Evolutionary conservation across 83 land plant species (phyloP), one percentile per base, ranked within the genome.

Genomic region (Thuja plicata): DNA sequence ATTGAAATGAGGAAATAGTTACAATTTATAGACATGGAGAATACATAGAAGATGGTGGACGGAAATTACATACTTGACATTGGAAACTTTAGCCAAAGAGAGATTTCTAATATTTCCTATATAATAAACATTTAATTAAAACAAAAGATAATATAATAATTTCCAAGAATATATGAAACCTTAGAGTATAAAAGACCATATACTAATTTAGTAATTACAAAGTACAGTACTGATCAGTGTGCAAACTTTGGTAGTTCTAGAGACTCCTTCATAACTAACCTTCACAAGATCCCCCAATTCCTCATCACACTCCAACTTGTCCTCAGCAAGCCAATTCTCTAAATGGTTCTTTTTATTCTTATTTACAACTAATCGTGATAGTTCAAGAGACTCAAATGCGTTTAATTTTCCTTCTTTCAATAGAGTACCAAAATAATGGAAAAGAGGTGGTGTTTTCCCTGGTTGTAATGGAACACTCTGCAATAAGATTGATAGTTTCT

Each of bases 401-500:
- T 98, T 98, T 12, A 98, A 93, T 90, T 96, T 97, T 48, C 99
- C 99, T 91, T 89, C 94, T 0, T 99, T 98, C 89, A 98, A 76
- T 88, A 98, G 86, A 21, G 99, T 98, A 8, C 99, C 99, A 94
- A 98, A 98, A 86, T 98, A 98, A 88, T 98, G 99, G 89, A 98
- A 87, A 89, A 98, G 87, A 6, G 99, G 99, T 21, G 99, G 99
- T 32, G 99, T 98, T 89, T 96, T 97, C 86, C 99, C 99, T 90
- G 99, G 89, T 91, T 97, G 99, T 71, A 98, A 98, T 66, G 99
- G 99, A 90, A 98, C 99, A 94, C 99, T 97, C 99, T 98, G 97
- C 92, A 92, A 71, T 55, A 88, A 35, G 9, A 5, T 45, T 83
- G 8, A 19, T 15, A 48, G 48, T 10, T 45, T 11, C 19, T n/a